phyloP scores from a whole-genome alignment of 2,329 filamentous ascomycete genomes.

The Cladobotryum mycophilum region DNA sequence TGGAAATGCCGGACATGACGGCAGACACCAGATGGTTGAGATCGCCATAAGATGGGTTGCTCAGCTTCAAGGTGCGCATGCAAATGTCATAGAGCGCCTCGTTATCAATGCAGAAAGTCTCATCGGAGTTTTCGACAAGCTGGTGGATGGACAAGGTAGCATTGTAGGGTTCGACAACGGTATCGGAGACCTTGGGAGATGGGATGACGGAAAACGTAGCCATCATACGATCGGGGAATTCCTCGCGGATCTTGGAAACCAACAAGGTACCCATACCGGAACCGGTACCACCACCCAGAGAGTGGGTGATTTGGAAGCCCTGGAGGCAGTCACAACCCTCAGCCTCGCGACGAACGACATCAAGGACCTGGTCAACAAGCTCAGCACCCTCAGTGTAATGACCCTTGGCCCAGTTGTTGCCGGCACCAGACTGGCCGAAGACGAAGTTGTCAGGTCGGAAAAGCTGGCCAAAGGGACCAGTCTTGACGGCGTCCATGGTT shows the following conservation, averaged over 20 bases:
- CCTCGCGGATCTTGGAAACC: slow-evolving; percentile 99
- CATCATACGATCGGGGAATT: slow-evolving; percentile 99
- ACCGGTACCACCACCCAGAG: slow-evolving; percentile 98
- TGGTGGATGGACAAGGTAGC: slow-evolving; percentile 98
- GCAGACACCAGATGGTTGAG: slow-evolving; percentile 98
- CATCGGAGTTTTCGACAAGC: slow-evolving; percentile 98
- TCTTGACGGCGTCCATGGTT: slow-evolving; percentile 98
- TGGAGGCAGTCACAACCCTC: slow-evolving; percentile 98
- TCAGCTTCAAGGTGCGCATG: slow-evolving; percentile 99
- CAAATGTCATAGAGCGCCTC: slow-evolving; percentile 99
- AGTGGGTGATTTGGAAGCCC: slow-evolving; percentile 99
- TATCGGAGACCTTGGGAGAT: slow-evolving; percentile 98
- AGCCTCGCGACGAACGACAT: slow-evolving; percentile 96
- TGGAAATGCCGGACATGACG: slow-evolving; percentile 99
- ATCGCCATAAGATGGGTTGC: slow-evolving; percentile 96
- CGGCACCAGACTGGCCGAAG: slow-evolving; percentile 97
- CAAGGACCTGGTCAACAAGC: slow-evolving; percentile 93
- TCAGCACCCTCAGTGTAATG: slow-evolving; percentile 99
- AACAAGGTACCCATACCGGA: slow-evolving; percentile 98
- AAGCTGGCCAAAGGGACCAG: slow-evolving; percentile 94
- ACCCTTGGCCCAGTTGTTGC: slow-evolving; percentile 99
- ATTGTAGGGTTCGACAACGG: slow-evolving; percentile 99
- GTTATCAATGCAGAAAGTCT: slow-evolving; percentile 99
- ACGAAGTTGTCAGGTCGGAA: slow-evolving; percentile 99
- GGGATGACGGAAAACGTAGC: slow-evolving; percentile 98